phyloP scores from a whole-genome alignment of 1,139 yeast species.

The Diutina sp. region DNA sequence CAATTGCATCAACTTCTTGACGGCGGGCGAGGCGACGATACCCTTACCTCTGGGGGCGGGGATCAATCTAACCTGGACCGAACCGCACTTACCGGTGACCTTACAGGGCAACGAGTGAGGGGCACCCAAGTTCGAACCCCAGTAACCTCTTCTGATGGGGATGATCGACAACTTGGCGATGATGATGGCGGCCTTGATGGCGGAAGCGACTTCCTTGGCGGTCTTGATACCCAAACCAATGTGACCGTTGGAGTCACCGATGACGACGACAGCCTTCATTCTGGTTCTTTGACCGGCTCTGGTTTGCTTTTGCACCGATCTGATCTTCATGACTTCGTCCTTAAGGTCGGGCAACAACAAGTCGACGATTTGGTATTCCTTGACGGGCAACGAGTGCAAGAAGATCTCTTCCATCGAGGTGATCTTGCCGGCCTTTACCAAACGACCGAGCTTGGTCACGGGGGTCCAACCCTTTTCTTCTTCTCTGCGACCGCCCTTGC shows the following conservation, averaged over 20 bases:
- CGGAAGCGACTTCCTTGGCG: conserved; percentile 99
- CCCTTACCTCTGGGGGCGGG: conserved; percentile 99
- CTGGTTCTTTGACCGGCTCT: conserved; percentile 99
- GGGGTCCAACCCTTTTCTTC: conserved; percentile 99
- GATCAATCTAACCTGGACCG: conserved; percentile 94
- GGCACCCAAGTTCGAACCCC: conserved; percentile 99
- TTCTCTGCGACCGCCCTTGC: conserved; percentile 42
- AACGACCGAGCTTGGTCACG: conserved; percentile 99
- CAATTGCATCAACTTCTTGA: conserved; percentile 95
- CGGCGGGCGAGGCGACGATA: conserved; percentile 99
- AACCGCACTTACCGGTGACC: conserved; percentile 99
- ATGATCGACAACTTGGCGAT: conserved; percentile 97
- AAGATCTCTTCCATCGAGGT: conserved; percentile 95
- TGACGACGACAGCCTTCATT: conserved; percentile 99
- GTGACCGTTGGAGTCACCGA: conserved; percentile 99
- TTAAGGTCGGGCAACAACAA: conserved; percentile 88
- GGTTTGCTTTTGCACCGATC: conserved; percentile 99
- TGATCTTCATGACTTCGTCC: conserved; percentile 99
- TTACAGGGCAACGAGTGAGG: conserved; percentile 98
- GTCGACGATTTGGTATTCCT: conserved; percentile 99
- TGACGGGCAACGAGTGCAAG: conserved; percentile 98
- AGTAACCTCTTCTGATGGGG: conserved; percentile 99
- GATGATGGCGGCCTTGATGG: conserved; percentile 98
- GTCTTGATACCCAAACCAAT: conserved; percentile 99
- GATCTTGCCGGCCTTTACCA: conserved; percentile 98